These are phyloP conservation scores for Citrus unshiu DNA, from an alignment of 345 rosid species.

Conservation along the genomic window DNA sequence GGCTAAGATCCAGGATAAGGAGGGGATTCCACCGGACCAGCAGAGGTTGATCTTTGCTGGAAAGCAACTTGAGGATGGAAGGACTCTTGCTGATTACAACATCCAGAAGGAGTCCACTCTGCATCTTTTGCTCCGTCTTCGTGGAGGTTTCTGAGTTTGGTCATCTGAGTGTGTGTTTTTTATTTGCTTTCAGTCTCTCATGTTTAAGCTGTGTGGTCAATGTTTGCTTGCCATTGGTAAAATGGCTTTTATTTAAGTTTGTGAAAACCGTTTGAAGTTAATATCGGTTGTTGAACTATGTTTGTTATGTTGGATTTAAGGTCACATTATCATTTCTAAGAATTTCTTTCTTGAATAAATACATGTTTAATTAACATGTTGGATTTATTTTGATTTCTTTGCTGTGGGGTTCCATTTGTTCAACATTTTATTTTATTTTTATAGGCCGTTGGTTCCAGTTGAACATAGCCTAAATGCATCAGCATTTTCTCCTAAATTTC, in stretches of 20 bases:
- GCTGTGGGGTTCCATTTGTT: no score
- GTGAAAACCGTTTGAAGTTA: background rate
- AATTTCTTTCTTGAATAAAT: background rate
- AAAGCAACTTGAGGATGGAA: slow-evolving; percentile 20
- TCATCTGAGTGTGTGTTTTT: background rate
- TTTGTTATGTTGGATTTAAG: no score
- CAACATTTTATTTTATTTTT: no score
- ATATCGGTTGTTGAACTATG: background rate
- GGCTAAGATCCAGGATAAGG: slow-evolving; percentile 19
- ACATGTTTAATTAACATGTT: background rate
- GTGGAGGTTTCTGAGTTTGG: slow-evolving; percentile 18
- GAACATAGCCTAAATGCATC: no score
- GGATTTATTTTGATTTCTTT: background rate
- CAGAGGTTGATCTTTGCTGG: slow-evolving; percentile 21
- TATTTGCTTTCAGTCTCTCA: background rate
- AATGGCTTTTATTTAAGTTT: background rate
- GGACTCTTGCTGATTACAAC: slow-evolving; percentile 13
- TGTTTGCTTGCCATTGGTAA: background rate
- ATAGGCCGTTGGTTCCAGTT: no score
- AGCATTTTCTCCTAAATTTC: no score
- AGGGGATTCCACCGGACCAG: slow-evolving; percentile 19
- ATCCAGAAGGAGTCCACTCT: slow-evolving; percentile 27
- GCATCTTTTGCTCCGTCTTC: slow-evolving; percentile 20
- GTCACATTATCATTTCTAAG: background rate
- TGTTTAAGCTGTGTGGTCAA: background rate